Base-by-base conservation (phyloP, 208 protist species). In the Wallacemonas sp. region DNA sequence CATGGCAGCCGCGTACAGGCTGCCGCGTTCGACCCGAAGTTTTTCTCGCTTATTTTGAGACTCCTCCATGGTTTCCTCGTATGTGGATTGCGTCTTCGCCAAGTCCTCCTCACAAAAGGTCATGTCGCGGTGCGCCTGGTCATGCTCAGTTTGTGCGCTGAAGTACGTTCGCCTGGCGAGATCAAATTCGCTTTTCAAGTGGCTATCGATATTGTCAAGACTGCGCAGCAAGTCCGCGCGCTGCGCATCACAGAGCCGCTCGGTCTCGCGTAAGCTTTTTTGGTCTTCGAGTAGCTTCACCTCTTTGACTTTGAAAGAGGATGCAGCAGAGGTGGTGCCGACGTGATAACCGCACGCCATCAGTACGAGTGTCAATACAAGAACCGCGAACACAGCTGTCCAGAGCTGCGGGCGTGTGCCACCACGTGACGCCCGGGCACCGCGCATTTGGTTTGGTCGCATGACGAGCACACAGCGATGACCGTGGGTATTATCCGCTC, bases 301-400 rank as follows among this genome's bases (percentile, higher is more conserved):
- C 31, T 58, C 51, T 8, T n/a, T 33, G 0, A 6, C n/a, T n/a
- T 58, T 58, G 51, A 58, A 58, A 2, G 24, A 2, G 11, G 51
- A 8, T 14, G 28, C 51, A 8, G 51, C 51, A 6, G 51, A 58
- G 51, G 26, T 9, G 51, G 28, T 58, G 28, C 51, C 51, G 4
- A 58, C n/a, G 51, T 58, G 51, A 31, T 58, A 58, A n/a, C 51
- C 51, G 21, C 51, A 41, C 6, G 51, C 51, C 51, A 58, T 58
- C 2, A 58, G 51, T 19, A 58, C 26, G 2, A 58, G 51, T 19
- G n/a, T 31, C 9, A 58, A 31, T 4, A 58, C 51, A 15, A 58
- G 9, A 2, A 58, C 2, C 2, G 51, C 51, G n/a, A 58, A 58
- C n/a, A 21, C 51, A 21, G 51, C 51, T 5, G 51, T 41, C 51